Conservation (phyloP, 768 basidiomycete genomes). For the Russula compacta region DNA sequence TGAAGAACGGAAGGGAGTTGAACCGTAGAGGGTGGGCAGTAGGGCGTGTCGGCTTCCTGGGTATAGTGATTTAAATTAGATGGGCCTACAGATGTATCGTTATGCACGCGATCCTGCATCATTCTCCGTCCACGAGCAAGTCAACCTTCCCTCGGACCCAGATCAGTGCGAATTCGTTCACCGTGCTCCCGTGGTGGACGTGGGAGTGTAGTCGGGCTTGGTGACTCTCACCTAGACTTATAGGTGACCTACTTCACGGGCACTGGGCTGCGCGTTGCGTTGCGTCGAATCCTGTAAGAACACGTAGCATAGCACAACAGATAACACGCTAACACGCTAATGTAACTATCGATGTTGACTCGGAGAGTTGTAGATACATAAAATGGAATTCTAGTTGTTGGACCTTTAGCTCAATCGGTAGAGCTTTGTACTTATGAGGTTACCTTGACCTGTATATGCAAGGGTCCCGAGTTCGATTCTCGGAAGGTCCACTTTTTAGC, state of each 20-base stretch:
- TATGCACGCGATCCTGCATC: not conserved
- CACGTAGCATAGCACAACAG: not conserved
- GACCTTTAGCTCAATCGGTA: slow-evolving; percentile 55
- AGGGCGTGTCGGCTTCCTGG: not conserved
- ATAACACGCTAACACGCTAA: not conserved
- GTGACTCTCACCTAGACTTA: not conserved
- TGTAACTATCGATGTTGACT: not conserved
- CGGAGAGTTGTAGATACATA: not conserved
- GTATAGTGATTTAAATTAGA: not conserved
- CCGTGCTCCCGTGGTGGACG: not conserved
- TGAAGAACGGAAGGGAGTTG: slow-evolving; percentile 10
- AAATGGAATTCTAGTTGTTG: slow-evolving; percentile 9
- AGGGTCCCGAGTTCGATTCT: slow-evolving; percentile 58
- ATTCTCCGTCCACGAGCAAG: not conserved
- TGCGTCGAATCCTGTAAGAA: not conserved
- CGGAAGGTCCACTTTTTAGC: slow-evolving; percentile 46
- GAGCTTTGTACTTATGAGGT: slow-evolving; percentile 56
- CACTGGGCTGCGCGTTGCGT: not conserved
- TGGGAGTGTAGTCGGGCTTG: not conserved
- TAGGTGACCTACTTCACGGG: not conserved
- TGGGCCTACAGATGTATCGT: not conserved
- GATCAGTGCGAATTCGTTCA: not conserved
- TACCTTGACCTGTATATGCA: slow-evolving; percentile 38
- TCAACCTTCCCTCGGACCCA: not conserved
- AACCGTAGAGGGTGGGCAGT: slow-evolving; percentile 12